Percentiles rank a stretch among this genome's conserved stretches.
These are phyloP conservation scores for Desmodesmus armatus DNA, from an alignment of 139 green algal species.

Conservation along the genomic window DNA sequence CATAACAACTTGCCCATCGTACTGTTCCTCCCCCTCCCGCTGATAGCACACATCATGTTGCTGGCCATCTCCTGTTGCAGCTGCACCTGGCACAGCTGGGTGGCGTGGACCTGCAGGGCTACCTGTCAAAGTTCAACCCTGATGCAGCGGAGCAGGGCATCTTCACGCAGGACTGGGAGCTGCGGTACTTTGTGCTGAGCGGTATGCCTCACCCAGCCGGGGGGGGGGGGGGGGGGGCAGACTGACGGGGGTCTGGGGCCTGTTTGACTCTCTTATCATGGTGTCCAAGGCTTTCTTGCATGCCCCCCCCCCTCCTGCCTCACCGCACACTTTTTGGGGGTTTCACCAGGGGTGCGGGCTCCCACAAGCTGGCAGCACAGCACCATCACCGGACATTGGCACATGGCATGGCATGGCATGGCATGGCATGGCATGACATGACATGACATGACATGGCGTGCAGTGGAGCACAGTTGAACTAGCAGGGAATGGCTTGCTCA, in stretches of 20 bases:
- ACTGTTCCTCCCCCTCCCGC: neutral
- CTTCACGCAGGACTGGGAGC: conserved; percentile 41
- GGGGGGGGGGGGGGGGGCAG: no score
- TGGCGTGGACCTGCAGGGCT: conserved; percentile 9
- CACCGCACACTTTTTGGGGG: no score
- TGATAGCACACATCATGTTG: neutral
- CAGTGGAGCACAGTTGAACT: no score
- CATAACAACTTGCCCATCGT: neutral
- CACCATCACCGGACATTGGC: no score
- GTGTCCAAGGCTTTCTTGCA: no score
- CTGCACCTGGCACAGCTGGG: conserved; percentile 22
- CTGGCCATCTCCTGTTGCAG: neutral
- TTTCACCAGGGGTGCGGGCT: no score
- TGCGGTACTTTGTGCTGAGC: conserved; percentile 32
- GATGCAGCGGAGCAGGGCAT: conserved; percentile 33
- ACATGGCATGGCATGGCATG: no score
- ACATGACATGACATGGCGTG: no score
- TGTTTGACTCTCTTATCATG: no score
- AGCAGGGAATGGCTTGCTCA: no score
- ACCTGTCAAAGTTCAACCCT: conserved; percentile 39
- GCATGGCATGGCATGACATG: no score
- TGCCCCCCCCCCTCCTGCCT: neutral
- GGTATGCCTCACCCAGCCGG: neutral
- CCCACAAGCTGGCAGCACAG: no score
- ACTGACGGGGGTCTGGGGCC: neutral